Base-by-base conservation (phyloP, 345 rosid genomes). In the Citrus unshiu region DNA sequence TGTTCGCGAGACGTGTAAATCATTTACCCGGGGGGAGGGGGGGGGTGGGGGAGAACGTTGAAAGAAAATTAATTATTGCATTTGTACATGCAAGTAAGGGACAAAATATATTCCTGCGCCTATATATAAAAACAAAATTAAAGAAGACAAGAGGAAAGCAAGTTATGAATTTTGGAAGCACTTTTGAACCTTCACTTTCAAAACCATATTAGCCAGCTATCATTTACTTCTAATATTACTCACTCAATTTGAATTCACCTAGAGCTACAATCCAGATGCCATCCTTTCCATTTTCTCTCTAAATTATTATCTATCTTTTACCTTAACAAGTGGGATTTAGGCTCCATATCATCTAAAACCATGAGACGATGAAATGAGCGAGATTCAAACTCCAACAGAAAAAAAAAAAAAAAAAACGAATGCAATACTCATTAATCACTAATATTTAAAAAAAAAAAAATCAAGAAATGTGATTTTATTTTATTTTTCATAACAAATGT, bases 101-200 rank as follows among this genome's bases (percentile, higher is more conserved):
- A 66, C 54, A 76, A 51, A 75, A 76, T 62, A 76, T 76, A 75
- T 76, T 54, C 72, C 32, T 66, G 37, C 79, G 35, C 71, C 30
- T 14, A 24, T n/a, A 56, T 21, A 46, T 34, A 76, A n/a, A 76
- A 51, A 51, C 18, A 66, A 56, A 76, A 32, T 32, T 46, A 67
- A 65, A 46, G 6, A 63, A 21, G 21, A 39, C 40, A 72, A 72
- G 12, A 6, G 24, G 34, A 73, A 60, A 25, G n/a, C 29, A 54
- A 61, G 5, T 24, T 29, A 63, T 62, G 77, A 64, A 32, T 65
- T 65, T 65, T 75, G 62, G 46, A 60, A 59, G 14, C 77, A 7
- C 32, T 19, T 46, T 64, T 64, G 71, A 63, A 22, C 49, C 25
- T 75, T 75, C 71, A 64, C 61, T 63, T 43, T 75, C 78, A 32